Base-by-base conservation (phyloP, 768 basidiomycete species). In the Albatrellus ellisii region DNA sequence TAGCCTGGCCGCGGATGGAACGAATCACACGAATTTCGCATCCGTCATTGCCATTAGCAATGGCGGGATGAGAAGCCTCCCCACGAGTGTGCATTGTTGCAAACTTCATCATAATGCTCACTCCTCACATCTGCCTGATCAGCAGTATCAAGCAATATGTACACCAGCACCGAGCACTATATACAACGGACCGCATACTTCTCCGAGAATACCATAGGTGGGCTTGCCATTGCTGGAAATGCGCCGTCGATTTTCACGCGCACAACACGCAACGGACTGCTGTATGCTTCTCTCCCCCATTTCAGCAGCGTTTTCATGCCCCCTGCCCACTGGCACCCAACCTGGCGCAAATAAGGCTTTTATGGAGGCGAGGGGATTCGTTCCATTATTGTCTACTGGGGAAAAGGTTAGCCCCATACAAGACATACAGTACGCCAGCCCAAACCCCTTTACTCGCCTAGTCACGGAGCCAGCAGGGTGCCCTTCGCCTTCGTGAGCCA, bases 41-140 rank as follows among this genome's bases (percentile, higher is more conserved):
- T 95, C 91, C 61, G 91, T 95, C 48, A 87, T 98, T 50, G 94
- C 91, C 1, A 88, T 89, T 49, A 52, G 70, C 51, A 72, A 66
- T 34, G 79, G 91, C 6, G 78, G 75, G 6, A 77, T 79, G 60
- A 73, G 65, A 39, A 66, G 59, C 14, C 58, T 77, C 0, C 75
- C 77, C 3, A 65, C 64, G 45, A 15, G 63, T 46, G 17, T 9
- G 22, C 37, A 18, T 4, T 6, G 14, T n/a, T n/a, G 12, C 20
- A 8, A 5, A 14, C 14, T 25, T 28, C 6, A n/a, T 29, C 3
- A 8, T 6, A 11, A 9, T 24, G 15, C 35, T 18, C 50, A 18
- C 44, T 55, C 12, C 46, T 58, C 27, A 55, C 59, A 26, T 86
- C 88, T 2, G 89, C 91, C 3, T 90, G 85, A 80, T 94, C 89